phyloP scores from a whole-genome alignment of 164 flowering plant species.

The Aristolochia fimbriata region DNA sequence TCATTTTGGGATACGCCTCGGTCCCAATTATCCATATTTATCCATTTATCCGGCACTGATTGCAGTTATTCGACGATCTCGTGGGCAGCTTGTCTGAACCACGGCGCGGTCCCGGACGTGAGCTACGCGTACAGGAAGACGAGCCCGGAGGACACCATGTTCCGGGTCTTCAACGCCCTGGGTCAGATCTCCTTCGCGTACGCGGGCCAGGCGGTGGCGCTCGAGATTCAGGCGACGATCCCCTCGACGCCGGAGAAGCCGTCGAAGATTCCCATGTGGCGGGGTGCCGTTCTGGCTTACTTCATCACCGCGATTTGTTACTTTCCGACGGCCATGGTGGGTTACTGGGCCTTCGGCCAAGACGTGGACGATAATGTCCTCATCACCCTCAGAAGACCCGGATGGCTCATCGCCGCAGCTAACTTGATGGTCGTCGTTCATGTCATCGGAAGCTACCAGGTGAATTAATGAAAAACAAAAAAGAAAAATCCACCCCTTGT shows the following conservation, averaged over 20 bases:
- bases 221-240: conserved; percentile 89
- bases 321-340: conserved; percentile 76
- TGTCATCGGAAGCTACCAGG: conserved; percentile 97
- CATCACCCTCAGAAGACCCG: conserved; percentile 49
- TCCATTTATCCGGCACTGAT: too few species aligned
- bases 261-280: conserved; percentile 79
- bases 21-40: too few species aligned
- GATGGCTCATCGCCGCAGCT: conserved; percentile 87
- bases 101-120: conserved; percentile 43
- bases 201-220: conserved; percentile 79
- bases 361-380: conserved; percentile 77
- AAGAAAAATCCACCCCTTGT: too few species aligned
- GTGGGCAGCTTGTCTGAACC: conserved; percentile 61
- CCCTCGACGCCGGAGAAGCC: conserved; percentile 88
- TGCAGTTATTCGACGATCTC: conserved; percentile 84
- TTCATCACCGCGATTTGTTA: conserved; percentile 71
- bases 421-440: conserved; percentile 87
- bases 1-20: too few species aligned
- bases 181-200: conserved; percentile 82
- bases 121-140: conserved; percentile 68
- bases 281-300: conserved; percentile 62
- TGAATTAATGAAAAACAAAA: too few species aligned
- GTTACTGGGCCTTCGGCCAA: conserved; percentile 85
- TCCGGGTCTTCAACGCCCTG: conserved; percentile 74
- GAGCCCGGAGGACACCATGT: conserved; percentile 42